These are phyloP conservation scores for Teunomyces panamensis DNA, from an alignment of 805 yeast genomes.

Conservation along the genomic window DNA sequence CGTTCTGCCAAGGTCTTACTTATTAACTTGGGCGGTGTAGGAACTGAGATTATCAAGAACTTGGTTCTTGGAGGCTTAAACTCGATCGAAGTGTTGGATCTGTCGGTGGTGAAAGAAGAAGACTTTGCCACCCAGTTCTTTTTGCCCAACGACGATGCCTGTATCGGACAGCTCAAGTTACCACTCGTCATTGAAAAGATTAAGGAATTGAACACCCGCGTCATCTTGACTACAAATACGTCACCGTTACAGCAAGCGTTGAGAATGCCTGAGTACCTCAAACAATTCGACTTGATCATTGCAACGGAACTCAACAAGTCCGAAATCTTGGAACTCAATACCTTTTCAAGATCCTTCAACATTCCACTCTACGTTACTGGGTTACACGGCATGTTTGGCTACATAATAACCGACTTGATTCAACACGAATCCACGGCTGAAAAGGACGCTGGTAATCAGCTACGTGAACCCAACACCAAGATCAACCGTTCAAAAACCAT, in stretches of 20 bases:
- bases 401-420: constrained; percentile 74
- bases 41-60: constrained; percentile 81
- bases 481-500: constrained; percentile 46
- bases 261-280: constrained; percentile 37
- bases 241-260: constrained; percentile 16
- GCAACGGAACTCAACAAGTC: constrained; percentile 59
- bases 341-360: constrained; percentile 49
- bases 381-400: constrained; percentile 79
- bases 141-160: constrained; percentile 47
- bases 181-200: constrained; percentile 56
- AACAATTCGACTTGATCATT: constrained; percentile 64
- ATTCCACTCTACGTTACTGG: constrained; percentile 70
- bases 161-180: constrained; percentile 55
- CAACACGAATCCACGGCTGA: constrained; percentile 55
- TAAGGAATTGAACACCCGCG: constrained; percentile 77
- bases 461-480: constrained; percentile 42
- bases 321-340: constrained; percentile 50
- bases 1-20: constrained; percentile 69
- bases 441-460: constrained; percentile 46
- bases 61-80: constrained; percentile 88
- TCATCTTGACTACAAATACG: constrained; percentile 48
- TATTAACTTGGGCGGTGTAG: constrained; percentile 72
- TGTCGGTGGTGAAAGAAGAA: constrained; percentile 47
- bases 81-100: constrained; percentile 66
- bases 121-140: constrained; percentile 79